Evolutionary conservation across 352 stramenopile genomes (phyloP), one percentile per base, ranked within the genome.

Genomic region (Pythium phragmiticola): DNA sequence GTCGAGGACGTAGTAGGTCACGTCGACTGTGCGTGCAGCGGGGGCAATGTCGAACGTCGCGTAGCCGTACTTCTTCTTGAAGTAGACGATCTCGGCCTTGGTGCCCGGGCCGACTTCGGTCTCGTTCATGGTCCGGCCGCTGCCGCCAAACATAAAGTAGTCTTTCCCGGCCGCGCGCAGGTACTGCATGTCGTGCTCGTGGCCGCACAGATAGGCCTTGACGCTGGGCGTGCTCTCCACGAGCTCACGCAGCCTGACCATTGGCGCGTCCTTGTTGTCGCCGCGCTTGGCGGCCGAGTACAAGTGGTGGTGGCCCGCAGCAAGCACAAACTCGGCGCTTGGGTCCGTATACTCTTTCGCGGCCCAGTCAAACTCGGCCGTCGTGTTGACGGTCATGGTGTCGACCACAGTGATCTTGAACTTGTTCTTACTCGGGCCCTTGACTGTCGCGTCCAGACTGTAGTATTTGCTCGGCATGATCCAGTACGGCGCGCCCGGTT

Each of bases 171-270:
- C 55, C 3, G 60, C 47, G 14, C 63, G 69, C 63, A 79, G 52
- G 56, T 68, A 69, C 66, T 79, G 72, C 69, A 79, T 75, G 63
- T 79, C 72, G 57, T 79, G 72, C 60, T 79, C 69, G 69, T 78
- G 72, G 50, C 72, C 72, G 49, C 68, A 75, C 49, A 78, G 51
- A 56, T 78, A 78, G 47, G 58, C 66, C 62, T 73, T 75, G 53
- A 76, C 72, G 50, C 67, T 73, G 14, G 60, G 9, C 19, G 37
- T 69, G 14, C 46, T 52, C 59, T 75, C 57, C 42, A 74, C 60
- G 28, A 76, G 45, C 8, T 54, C 46, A 23, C 63, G 55, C 33
- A 75, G 61, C 57, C 68, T 51, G 33, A 73, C 36, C 67, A 78
- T 75, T 13, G 57, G 45, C 16, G 56, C 58, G 43, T 63, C 60